Evolutionary conservation across 371 early-diverging fungal genomes (phyloP).

Genomic region (Mortierella polycephala): DNA sequence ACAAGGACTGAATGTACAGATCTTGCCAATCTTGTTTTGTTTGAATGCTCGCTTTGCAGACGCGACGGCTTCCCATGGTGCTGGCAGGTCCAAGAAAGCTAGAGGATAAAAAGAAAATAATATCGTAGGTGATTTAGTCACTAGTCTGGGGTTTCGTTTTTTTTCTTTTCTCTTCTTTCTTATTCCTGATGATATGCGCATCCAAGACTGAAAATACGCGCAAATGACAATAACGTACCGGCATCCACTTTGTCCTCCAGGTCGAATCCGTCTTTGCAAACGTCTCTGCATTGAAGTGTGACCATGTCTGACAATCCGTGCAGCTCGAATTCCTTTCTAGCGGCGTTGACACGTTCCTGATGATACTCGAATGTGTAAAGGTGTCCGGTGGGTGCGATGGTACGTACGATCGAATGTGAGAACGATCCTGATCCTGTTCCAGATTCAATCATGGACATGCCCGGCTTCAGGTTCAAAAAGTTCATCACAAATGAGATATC

Average conservation of each 20-base stretch:
- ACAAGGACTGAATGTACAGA: constrained; percentile 95
- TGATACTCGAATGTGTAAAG: constrained; percentile 96
- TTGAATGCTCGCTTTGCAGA: constrained; percentile 87
- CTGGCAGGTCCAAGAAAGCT: constrained; percentile 97
- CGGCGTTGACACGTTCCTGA: constrained; percentile 77
- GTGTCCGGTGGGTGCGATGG: constrained; percentile 87
- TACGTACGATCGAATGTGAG: constrained; percentile 92
- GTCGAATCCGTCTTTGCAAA: constrained; percentile 92
- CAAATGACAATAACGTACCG: constrained; percentile 51
- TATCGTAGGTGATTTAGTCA: not conserved
- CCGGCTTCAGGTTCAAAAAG: constrained; percentile 86
- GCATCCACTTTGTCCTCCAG: constrained; percentile 79
- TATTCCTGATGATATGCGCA: not conserved
- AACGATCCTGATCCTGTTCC: constrained; percentile 98
- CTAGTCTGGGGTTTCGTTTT: too few species aligned
- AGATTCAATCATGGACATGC: constrained; percentile 89
- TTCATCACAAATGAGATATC: constrained; percentile 91
- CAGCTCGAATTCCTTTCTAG: constrained; percentile 79
- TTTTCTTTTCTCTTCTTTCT: too few species aligned
- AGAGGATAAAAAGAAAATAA: not conserved
- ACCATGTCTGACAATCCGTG: constrained; percentile 80
- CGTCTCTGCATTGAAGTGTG: constrained; percentile 84
- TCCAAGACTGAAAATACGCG: too few species aligned
- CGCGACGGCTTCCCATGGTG: constrained; percentile 94
- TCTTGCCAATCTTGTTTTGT: constrained; percentile 78